Evolutionary conservation across 305 asterid species (phyloP).

Genomic region (Fraxinus ornus): DNA sequence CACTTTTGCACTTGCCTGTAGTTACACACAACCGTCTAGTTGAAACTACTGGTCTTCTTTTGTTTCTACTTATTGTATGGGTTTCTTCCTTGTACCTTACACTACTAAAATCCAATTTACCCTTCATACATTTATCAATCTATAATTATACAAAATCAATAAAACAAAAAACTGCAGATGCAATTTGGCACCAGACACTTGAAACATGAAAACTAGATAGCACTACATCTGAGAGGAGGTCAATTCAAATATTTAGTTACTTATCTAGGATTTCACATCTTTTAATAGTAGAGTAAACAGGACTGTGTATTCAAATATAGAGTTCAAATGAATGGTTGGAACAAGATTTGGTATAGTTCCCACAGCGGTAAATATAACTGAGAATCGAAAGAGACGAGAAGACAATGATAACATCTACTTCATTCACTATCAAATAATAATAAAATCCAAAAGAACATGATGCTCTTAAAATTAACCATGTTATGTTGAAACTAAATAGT

Average conservation of each 20-base stretch:
- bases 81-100: not conserved
- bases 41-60: not conserved
- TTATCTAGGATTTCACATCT: not conserved
- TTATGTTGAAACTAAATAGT: conserved; percentile 8
- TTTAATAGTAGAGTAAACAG: not conserved
- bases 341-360: not conserved
- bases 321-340: not conserved
- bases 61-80: not conserved
- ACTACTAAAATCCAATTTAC: not conserved
- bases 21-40: not conserved
- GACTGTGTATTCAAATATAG: not conserved
- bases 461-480: not conserved
- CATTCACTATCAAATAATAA: not conserved
- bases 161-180: not conserved
- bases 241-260: not conserved
- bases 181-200: not conserved
- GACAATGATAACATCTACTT: not conserved
- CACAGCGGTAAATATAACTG: not conserved
- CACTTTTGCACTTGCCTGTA: not conserved
- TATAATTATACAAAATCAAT: not conserved
- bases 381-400: not conserved
- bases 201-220: not conserved
- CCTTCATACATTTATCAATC: not conserved
- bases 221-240: not conserved
- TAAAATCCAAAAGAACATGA: not conserved